Evolutionary conservation across 352 stramenopile genomes (phyloP).

Genomic region (Phytophthora fragariae): DNA sequence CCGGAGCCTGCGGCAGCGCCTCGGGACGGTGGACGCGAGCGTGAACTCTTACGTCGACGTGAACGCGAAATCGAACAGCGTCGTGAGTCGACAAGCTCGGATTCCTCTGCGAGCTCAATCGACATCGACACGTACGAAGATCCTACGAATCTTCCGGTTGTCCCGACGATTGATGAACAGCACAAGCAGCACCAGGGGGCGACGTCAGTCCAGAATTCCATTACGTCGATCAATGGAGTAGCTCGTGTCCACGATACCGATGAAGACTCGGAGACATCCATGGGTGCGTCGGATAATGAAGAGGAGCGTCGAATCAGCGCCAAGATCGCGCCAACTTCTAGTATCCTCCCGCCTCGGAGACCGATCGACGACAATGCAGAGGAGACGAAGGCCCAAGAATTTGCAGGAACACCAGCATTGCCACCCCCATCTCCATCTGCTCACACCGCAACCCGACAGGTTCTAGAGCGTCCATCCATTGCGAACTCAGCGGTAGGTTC

Average conservation of each 20-base stretch:
- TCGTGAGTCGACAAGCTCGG: constrained; percentile 61
- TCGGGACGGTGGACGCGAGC: constrained; percentile 20
- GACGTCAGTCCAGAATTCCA: neutral
- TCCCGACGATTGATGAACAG: constrained; percentile 34
- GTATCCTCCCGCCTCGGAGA: neutral
- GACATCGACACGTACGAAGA: constrained; percentile 75
- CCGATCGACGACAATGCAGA: constrained; percentile 47
- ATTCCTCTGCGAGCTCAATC: constrained; percentile 73
- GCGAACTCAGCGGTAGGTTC: constrained; percentile 32
- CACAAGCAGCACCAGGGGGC: constrained; percentile 9
- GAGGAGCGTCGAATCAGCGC: constrained; percentile 26
- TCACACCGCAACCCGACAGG: constrained; percentile 40
- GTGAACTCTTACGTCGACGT: constrained; percentile 26
- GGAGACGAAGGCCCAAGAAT: constrained; percentile 66
- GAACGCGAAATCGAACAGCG: constrained; percentile 30
- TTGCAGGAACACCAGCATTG: constrained; percentile 50
- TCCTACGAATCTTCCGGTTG: constrained; percentile 5
- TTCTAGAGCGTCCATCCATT: constrained; percentile 45
- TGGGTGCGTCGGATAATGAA: constrained; percentile 49
- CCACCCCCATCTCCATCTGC: constrained; percentile 55
- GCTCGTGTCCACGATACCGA: constrained; percentile 35
- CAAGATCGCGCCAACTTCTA: constrained; percentile 7
- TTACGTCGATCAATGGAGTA: neutral
- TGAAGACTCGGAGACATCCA: constrained; percentile 50
- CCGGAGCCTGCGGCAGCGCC: constrained; percentile 7